Evolutionary conservation across 1,284 basidiomycete species (phyloP), one percentile per base, ranked within the genome.

Genomic region (Stereum hirsutum): DNA sequence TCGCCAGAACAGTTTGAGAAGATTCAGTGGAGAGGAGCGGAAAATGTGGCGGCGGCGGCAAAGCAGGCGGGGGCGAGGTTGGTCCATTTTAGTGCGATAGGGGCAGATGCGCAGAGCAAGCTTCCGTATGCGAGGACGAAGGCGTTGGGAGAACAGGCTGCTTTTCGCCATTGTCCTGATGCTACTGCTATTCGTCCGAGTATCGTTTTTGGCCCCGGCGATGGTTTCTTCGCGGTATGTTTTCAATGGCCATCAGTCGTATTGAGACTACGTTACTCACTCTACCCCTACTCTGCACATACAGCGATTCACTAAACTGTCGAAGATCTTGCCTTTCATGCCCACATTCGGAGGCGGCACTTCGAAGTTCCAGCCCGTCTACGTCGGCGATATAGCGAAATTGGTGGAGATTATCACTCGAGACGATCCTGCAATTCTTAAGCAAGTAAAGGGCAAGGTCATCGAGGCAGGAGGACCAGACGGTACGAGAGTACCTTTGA

Each of bases 401-500:
- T 67, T 72, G 3, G 69, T 85, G 4, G 80, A 81, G 53, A 66
- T 81, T 12, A 66, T 78, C 39, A 68, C 73, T 4, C 64, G 77
- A 44, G 58, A 67, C 17, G 62, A 73, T 45, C 44, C 56, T 8
- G 58, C 63, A n/a, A 60, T 72, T 0, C 56, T 65, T 26, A 52
- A 59, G 8, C 49, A 54, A 7, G 65, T 75, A 3, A 59, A 65
- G 31, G 80, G 80, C 11, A 77, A 74, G 53, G 68, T 78, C 6
- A 67, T 84, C 33, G 81, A 86, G 58, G 80, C 78, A 17, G 81
- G 80, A 10, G 81, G 81, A 14, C 81, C 81, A 5, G 73, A 81
- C 46, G 63, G 82, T 81, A 49, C 46, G 69, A 59, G 38, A 10
- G 12, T 23, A 33, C 23, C 24, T n/a, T 37, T 26, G n/a, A n/a